Evolutionary conservation across 2,329 filamentous ascomycete genomes (phyloP).

Genomic region (Alternaria ethzedia): DNA sequence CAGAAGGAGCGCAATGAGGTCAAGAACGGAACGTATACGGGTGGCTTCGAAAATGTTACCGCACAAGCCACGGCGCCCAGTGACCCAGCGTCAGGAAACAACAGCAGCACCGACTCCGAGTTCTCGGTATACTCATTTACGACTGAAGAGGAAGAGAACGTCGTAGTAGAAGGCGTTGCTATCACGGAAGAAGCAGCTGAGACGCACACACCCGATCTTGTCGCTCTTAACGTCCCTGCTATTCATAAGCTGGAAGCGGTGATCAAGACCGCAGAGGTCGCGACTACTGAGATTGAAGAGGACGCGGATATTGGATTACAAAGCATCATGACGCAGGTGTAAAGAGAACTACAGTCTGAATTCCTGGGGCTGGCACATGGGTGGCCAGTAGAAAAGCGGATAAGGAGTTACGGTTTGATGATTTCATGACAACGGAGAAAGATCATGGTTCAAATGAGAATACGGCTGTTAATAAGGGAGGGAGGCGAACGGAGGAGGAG

Average conservation of each 20-base stretch:
- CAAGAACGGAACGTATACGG: constrained; percentile 20
- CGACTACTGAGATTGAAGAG: background rate
- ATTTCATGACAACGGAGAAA: background rate
- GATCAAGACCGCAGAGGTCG: background rate
- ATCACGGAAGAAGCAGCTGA: constrained; percentile 64
- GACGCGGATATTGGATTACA: constrained; percentile 18
- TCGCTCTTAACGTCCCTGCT: constrained; percentile 3
- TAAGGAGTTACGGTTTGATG: background rate
- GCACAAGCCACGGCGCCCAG: background rate
- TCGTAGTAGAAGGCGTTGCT: constrained; percentile 59
- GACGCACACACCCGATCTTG: constrained; percentile 50
- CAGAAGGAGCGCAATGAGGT: constrained; percentile 36
- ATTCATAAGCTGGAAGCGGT: constrained; percentile 3
- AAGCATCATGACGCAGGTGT: constrained; percentile 40
- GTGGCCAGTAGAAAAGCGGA: background rate
- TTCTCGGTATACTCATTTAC: constrained; percentile 30
- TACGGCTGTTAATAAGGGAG: background rate
- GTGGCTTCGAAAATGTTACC: constrained; percentile 19
- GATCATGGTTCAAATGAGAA: background rate
- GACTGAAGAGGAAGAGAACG: constrained; percentile 51
- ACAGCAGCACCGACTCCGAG: constrained; percentile 21
- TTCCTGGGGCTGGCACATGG: background rate
- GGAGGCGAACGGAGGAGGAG: background rate
- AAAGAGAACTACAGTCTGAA: background rate
- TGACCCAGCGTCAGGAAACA: background rate